Base-by-base conservation (phyloP, 2,329 filamentous ascomycete genomes). In the Epichloe sibirici region DNA sequence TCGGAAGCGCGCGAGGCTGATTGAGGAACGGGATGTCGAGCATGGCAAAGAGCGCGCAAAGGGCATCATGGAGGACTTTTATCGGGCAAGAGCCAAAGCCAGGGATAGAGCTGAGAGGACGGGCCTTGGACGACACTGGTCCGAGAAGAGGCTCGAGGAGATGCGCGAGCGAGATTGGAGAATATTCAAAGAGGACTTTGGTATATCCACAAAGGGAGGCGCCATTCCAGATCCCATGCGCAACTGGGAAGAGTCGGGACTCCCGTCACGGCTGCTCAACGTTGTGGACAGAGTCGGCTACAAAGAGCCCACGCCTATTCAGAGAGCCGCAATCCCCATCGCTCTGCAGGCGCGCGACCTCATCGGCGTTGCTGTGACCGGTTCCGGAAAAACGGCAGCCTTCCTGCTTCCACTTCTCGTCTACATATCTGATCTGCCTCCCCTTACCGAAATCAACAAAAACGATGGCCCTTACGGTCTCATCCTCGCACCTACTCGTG, bases 101-200 rank as follows among this genome's bases (percentile, higher is more conserved):
- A 85, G 82, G 62, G 85, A 94, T 63, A 81, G 86, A 57, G 82
- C 83, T 11, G 75, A 78, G 55, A 79, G 86, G 56, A 88, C 85
- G 57, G 85, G 84, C 37, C 76, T 95, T 53, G 90, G 94, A 61
- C 90, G 90, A 68, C 90, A 95, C 69, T 98, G 93, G 93, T 90
- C 87, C 52, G 88, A 96, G 65, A 98, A 98, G 81, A 79, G 78
- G 56, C 74, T 97, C 57, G 82, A 87, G 13, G 88, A 95, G 62
- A 98, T 98, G 93, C 87, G 89, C 57, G 90, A 97, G 71, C 79
- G 93, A 66, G 93, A 98, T 69, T 98, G 93, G 93, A 88, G 93
- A 65, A 97, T 98, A 61, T 96, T 98, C 82, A 98, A 97, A 71
- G 93, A 97, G 68, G 90, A 98, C 69, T 97, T 95, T 72, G 94